Evolutionary conservation across 257 asterid species (phyloP), one percentile per base, ranked within the genome.

Genomic region (Nyctanthes arbortristis): DNA sequence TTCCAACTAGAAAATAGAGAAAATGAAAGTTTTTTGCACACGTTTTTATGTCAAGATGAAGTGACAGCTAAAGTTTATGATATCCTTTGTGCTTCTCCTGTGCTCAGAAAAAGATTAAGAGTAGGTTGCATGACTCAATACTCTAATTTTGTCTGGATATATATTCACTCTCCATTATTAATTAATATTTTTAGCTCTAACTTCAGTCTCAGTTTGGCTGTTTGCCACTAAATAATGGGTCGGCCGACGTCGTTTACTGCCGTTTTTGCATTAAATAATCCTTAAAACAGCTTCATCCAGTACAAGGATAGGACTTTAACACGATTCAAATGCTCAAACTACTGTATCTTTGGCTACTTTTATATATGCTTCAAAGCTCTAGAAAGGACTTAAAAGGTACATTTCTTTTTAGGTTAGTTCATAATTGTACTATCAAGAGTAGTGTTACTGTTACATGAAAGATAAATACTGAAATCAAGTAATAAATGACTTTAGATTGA

Each of bases 51-150:
- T 35, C 10, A 27, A 54, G 45, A 25, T 75, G 32, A 63, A 37
- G 52, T 68, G 37, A 52, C 16, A 56, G 33, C 47, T 13, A 61
- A 64, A 47, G 36, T 33, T 32, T 65, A 13, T 35, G 18, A 28
- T 66, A 74, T 31, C 57, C 8, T 66, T 61, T 73, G 35, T 40
- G 58, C 60, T 9, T 68, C n/a, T 47, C 55, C 71, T 65, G 31
- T 55, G 35, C 68, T 71, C 59, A 58, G 69, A 73, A 68, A 68
- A 18, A 7, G 18, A 22, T 31, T 69, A 54, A 63, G 20, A 73
- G 35, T 73, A 73, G 81, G 75, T 52, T 59, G 56, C 40, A 73
- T 74, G 82, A 82, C 61, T 82, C 84, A 77, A 24, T 59, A 33
- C 33, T 59, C 70, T 71, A 73, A 66, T 67, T 76, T n/a, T 70